Base-by-base conservation (phyloP, 2,329 filamentous ascomycete species). In the Xylaria sp. region DNA sequence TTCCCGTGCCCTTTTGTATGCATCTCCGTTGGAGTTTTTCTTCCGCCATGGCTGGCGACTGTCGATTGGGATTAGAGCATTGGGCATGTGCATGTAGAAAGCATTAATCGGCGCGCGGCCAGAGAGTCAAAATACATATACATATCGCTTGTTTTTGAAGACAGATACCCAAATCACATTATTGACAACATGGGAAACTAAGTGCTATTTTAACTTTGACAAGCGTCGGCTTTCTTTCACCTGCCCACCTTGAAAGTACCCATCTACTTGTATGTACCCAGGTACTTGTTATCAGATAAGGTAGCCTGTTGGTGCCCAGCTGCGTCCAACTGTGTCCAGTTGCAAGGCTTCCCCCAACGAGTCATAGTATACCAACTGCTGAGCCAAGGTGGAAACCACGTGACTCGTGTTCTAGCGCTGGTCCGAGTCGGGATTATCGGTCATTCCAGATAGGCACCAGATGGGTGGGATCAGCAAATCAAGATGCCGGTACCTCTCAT, bases 161-260 rank as follows among this genome's bases (percentile, higher is more conserved):
- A 55, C 49, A 56, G 56, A 63, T 63, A 63, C 60, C 60, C 60
- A 52, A 49, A 47, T 37, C 19, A 35, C 51, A 52, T 60, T n/a
- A 44, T 44, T 54, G 37, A 60, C 37, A 56, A 48, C 11, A 48
- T 23, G 27, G 17, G 6, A 29, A 1, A 2, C n/a, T n/a, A n/a
- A n/a, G n/a, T n/a, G n/a, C n/a, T n/a, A n/a, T n/a, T n/a, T n/a
- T n/a, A n/a, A n/a, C n/a, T n/a, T n/a, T n/a, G n/a, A n/a, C n/a
- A n/a, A n/a, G n/a, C n/a, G n/a, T n/a, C n/a, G n/a, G n/a, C n/a
- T n/a, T n/a, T n/a, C n/a, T n/a, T n/a, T n/a, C n/a, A n/a, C n/a
- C n/a, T n/a, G n/a, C n/a, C n/a, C n/a, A n/a, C n/a, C n/a, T n/a
- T n/a, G n/a, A n/a, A n/a, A n/a, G n/a, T n/a, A 23, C 6, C 33